These are phyloP conservation scores for Quercus variabilis DNA, from an alignment of 306 rosid species.

Conservation along the genomic window DNA sequence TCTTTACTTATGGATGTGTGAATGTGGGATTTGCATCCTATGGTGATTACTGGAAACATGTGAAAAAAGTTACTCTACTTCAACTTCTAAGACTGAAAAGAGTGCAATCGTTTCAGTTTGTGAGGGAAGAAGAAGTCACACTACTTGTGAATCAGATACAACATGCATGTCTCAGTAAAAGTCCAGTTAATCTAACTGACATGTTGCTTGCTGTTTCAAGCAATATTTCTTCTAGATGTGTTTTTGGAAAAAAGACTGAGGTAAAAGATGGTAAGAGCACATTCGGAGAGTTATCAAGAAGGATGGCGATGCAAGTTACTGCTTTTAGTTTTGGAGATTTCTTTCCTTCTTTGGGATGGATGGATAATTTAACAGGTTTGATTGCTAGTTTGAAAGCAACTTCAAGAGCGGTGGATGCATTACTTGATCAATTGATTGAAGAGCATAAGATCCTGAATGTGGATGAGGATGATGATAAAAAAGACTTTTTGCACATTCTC, in stretches of 20 bases:
- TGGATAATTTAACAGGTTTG: no score
- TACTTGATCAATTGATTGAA: no score
- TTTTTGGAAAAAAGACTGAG: constrained; percentile 7
- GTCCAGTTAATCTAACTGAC: background rate
- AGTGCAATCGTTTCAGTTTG: background rate
- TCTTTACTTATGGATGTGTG: constrained; percentile 15
- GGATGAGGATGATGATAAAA: background rate
- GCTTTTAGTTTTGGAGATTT: no score
- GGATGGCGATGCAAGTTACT: background rate
- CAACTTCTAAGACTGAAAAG: constrained; percentile 6
- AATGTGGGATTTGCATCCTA: background rate
- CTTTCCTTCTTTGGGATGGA: no score
- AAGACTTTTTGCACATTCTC: constrained; percentile 22
- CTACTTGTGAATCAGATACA: background rate
- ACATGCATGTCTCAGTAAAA: background rate
- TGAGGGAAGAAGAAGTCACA: constrained; percentile 15
- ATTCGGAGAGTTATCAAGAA: background rate
- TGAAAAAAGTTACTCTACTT: background rate
- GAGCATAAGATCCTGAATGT: no score
- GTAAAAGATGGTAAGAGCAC: background rate
- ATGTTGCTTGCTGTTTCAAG: background rate
- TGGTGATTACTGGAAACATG: constrained; percentile 21
- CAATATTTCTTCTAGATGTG: background rate
- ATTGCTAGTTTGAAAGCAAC: no score
- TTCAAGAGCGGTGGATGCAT: no score